A percentile compares a stretch with the other conserved stretches of the same genome.
These are phyloP conservation scores for Solanum hybrid DNA, from an alignment of 305 asterid species.

Conservation along the genomic window DNA sequence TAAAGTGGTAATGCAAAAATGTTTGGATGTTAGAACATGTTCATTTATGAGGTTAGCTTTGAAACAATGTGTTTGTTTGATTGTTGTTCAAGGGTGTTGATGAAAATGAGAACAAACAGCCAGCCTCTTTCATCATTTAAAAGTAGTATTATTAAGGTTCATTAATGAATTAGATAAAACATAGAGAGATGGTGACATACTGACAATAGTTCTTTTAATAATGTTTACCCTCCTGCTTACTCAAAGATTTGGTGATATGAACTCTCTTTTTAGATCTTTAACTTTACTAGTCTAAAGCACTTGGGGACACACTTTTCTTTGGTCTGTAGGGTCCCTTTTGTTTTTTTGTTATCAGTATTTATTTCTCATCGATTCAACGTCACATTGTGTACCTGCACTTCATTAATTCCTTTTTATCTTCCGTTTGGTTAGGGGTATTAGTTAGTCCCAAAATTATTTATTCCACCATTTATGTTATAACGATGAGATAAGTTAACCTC, in stretches of 20 bases:
- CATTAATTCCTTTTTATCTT: not conserved
- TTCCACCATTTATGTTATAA: not conserved
- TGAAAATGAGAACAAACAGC: conserved; percentile 1
- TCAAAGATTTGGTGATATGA: conserved; percentile 1
- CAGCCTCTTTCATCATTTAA: not conserved
- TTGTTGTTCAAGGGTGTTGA: conserved; percentile 15
- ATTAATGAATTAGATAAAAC: not conserved
- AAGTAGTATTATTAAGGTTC: not conserved
- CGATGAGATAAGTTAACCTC: not conserved
- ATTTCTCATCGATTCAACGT: not conserved
- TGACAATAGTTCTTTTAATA: not conserved
- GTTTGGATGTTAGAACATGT: not conserved
- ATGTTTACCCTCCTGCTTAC: conserved; percentile 1
- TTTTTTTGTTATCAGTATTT: not conserved
- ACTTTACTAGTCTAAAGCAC: conserved; percentile 3
- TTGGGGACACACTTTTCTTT: not conserved
- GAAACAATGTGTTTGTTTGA: conserved; percentile 6
- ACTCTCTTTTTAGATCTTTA: conserved; percentile 2
- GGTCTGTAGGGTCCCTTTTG: not conserved
- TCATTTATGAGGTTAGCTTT: not conserved
- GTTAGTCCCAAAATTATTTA: not conserved
- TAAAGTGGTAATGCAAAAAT: not conserved
- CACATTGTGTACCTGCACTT: not conserved
- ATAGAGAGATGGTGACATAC: conserved; percentile 12
- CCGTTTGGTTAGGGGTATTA: not conserved